phyloP scores from a whole-genome alignment of 176 grass and related monocot species.

The Dendrocalamus sinicus region DNA sequence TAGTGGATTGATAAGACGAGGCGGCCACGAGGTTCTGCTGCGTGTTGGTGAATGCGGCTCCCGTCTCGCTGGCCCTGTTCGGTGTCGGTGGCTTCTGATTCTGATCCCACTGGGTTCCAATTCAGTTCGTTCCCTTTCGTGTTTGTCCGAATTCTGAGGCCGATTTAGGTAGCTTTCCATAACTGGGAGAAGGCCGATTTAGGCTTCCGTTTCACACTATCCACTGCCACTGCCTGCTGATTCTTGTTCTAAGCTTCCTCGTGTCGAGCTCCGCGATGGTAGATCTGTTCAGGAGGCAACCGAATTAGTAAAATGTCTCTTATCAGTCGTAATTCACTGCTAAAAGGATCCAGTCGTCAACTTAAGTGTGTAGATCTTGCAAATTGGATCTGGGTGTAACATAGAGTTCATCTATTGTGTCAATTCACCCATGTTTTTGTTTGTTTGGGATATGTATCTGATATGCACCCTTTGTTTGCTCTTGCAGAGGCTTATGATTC shows the following conservation, averaged over 20 bases:
- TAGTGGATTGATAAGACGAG: neutral
- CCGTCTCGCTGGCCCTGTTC: neutral
- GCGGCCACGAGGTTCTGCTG: neutral
- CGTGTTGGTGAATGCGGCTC: conserved; percentile 28
- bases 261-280: neutral
- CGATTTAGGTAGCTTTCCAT: neutral
- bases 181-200: neutral
- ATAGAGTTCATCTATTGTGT: neutral
- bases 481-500: conserved; percentile 84
- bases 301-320: conserved; percentile 8
- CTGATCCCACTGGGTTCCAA: neutral
- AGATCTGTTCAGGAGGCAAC: conserved; percentile 30
- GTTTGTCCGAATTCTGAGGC: neutral
- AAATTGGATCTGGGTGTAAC: neutral
- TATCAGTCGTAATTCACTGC: neutral
- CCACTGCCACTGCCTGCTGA: neutral
- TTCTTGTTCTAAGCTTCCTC: neutral
- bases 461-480: conserved; percentile 23
- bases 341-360: neutral
- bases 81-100: conserved; percentile 37
- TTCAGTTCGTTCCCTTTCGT: neutral
- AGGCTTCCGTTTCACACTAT: conserved; percentile 11
- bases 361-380: conserved; percentile 19
- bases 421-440: neutral
- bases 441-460: conserved; percentile 36